Evolutionary conservation across 2,329 filamentous ascomycete species (phyloP).

Genomic region (Helminthosporium solani): DNA sequence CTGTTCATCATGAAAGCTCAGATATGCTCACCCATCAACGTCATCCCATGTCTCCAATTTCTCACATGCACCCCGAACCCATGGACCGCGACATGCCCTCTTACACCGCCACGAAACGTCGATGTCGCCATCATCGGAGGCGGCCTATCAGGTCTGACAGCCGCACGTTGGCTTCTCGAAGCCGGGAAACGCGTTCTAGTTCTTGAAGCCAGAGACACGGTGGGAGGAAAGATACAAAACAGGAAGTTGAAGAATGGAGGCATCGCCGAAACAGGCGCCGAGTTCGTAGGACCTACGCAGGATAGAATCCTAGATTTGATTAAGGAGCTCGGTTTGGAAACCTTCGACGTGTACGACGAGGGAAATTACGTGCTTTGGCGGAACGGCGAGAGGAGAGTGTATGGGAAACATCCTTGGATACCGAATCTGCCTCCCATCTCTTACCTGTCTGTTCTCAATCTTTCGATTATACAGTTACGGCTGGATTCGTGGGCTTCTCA

Average conservation of each 20-base stretch:
- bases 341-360: slow-evolving; percentile 17
- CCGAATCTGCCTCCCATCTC: slow-evolving; percentile 17
- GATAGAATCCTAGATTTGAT: slow-evolving; percentile 20
- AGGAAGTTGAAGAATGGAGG: slow-evolving; percentile 18
- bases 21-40: neutral
- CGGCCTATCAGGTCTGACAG: slow-evolving; percentile 26
- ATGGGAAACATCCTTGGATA: slow-evolving; percentile 12
- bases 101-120: neutral
- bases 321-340: slow-evolving; percentile 18
- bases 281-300: slow-evolving; percentile 27
- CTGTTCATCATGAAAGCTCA: neutral
- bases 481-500: too few species aligned
- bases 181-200: slow-evolving; percentile 47
- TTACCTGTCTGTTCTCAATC: slow-evolving; percentile 9
- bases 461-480: too few species aligned
- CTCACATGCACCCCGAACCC: neutral
- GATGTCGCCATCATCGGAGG: slow-evolving; percentile 46
- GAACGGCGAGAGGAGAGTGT: slow-evolving; percentile 12
- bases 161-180: slow-evolving; percentile 34
- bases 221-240: slow-evolving; percentile 54
- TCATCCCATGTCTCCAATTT: neutral
- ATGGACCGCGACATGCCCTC: neutral
- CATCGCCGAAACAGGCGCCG: slow-evolving; percentile 23
- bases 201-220: slow-evolving; percentile 52
- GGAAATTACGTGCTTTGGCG: slow-evolving; percentile 19